phyloP scores from a whole-genome alignment of 495 filamentous ascomycete genomes.

The Hypoxylon crocopeplum region DNA sequence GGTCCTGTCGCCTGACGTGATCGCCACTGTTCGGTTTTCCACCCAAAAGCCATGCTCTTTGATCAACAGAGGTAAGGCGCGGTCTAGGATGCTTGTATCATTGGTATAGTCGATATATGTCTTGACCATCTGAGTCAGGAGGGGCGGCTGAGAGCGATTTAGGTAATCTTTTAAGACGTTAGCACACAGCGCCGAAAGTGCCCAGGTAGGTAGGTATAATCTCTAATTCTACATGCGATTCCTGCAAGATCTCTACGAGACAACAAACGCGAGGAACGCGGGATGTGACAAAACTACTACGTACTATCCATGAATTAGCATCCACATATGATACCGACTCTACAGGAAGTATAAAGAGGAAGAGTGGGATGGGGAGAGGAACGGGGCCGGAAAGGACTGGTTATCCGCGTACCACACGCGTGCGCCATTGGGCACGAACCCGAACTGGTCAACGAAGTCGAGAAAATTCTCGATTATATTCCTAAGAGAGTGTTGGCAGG shows the following conservation, averaged over 20 bases:
- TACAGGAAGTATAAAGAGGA: neutral
- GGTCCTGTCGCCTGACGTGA: conserved; percentile 42
- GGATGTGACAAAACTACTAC: neutral
- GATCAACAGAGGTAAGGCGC: conserved; percentile 54
- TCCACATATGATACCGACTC: neutral
- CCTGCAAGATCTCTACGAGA: neutral
- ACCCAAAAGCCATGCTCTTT: conserved; percentile 58
- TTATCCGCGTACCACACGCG: conserved; percentile 43
- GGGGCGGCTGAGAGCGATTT: conserved; percentile 56
- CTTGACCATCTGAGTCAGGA: conserved; percentile 58
- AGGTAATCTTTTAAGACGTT: conserved; percentile 48
- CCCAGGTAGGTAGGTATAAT: too few species aligned
- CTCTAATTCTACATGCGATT: neutral
- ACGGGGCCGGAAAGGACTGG: neutral
- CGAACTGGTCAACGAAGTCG: conserved; percentile 56
- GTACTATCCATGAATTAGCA: conserved; percentile 20
- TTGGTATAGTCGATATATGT: conserved; percentile 57
- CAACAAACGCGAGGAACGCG: too few species aligned
- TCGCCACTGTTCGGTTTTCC: conserved; percentile 49
- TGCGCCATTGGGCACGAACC: conserved; percentile 59
- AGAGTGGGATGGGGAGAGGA: neutral
- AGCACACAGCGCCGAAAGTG: too few species aligned
- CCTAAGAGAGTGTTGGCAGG: conserved; percentile 15
- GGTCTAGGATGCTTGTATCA: conserved; percentile 53
- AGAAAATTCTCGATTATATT: conserved; percentile 61